Percentiles rank a stretch among this genome's conserved stretches.
These are phyloP conservation scores for Kuraishia piskuri DNA, from an alignment of 805 yeast genomes.

Conservation along the genomic window DNA sequence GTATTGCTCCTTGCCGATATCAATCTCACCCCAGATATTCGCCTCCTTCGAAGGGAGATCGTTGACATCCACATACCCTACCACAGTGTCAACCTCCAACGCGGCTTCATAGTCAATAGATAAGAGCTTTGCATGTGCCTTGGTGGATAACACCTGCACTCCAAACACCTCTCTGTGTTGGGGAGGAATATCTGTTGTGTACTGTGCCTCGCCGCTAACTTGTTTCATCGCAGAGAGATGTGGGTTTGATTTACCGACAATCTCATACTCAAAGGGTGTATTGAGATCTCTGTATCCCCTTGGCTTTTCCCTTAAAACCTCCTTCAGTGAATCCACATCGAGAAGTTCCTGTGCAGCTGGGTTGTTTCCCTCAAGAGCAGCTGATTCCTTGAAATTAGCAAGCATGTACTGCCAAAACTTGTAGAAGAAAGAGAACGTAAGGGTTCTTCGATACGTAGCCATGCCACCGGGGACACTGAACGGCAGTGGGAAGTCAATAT, in stretches of 20 bases:
- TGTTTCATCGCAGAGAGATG: conserved; percentile 38
- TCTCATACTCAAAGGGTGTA: conserved; percentile 26
- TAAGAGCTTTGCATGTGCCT: conserved; percentile 32
- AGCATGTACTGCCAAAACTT: conserved; percentile 29
- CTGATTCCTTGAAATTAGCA: conserved; percentile 5
- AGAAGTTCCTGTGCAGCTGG: conserved; percentile 5
- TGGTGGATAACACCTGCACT: conserved; percentile 33
- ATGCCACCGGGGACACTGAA: conserved; percentile 41
- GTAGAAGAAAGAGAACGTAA: conserved; percentile 36
- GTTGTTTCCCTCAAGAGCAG: background rate
- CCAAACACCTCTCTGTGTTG: conserved; percentile 31
- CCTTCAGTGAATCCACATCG: conserved; percentile 21
- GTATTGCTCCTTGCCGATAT: conserved; percentile 33
- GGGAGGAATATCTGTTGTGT: conserved; percentile 36
- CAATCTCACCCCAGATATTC: conserved; percentile 33
- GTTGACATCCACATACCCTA: conserved; percentile 30
- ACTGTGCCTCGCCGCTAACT: conserved; percentile 38
- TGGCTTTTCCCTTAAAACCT: conserved; percentile 29
- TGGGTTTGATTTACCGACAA: conserved; percentile 32
- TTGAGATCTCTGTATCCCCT: conserved; percentile 29
- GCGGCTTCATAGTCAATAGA: conserved; percentile 31
- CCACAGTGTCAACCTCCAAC: conserved; percentile 28
- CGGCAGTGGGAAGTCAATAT: conserved; percentile 27
- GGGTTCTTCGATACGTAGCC: conserved; percentile 36
- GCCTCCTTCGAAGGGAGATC: conserved; percentile 28